Base-by-base conservation (phyloP, 2,329 filamentous ascomycete genomes). In the Aspergillus nomiae region DNA sequence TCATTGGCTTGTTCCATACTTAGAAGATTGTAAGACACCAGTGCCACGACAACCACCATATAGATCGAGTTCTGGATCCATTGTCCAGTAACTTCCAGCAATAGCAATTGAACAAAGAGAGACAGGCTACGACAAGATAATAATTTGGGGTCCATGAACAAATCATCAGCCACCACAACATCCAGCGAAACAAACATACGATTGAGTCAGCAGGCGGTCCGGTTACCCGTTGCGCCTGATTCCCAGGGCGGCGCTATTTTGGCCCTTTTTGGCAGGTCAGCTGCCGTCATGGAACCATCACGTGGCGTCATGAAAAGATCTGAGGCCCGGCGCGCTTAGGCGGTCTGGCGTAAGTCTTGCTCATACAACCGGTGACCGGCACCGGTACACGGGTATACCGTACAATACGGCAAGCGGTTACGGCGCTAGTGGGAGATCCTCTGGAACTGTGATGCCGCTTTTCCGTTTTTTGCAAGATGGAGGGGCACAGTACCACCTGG, bases 271-370 rank as follows among this genome's bases (percentile, higher is more conserved):
- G 53, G 60, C 60, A 64, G 66, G 67, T 70, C 68, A 69, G 67
- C 68, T 71, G 69, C 63, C 63, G 65, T 70, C 69, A 67, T 70
- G 56, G 21, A 63, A 54, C 62, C 67, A 72, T 73, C 72, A 74
- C 73, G 73, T 74, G 73, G 72, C 67, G 67, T 68, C 64, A 71
- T 66, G 32, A 41, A 56, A 32, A 53, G 62, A 54, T 38, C 60
- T 66, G 61, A 54, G 62, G 58, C 63, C 58, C 59, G 60, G 34
- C 14, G n/a, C 12, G 46, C 55, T 34, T 53, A 64, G 63, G 61
- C 63, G 63, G 67, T 67, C 61, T 66, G 62, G 51, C 54, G 60
- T 54, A 65, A 59, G 46, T 41, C 50, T 58, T 50, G 21, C 46
- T 34, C n/a, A 56, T 70, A 63, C 56, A 24, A 60, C 58, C 61